phyloP scores from a whole-genome alignment of 495 filamentous ascomycete genomes.

The Paragyromitra xinjiangensis region DNA sequence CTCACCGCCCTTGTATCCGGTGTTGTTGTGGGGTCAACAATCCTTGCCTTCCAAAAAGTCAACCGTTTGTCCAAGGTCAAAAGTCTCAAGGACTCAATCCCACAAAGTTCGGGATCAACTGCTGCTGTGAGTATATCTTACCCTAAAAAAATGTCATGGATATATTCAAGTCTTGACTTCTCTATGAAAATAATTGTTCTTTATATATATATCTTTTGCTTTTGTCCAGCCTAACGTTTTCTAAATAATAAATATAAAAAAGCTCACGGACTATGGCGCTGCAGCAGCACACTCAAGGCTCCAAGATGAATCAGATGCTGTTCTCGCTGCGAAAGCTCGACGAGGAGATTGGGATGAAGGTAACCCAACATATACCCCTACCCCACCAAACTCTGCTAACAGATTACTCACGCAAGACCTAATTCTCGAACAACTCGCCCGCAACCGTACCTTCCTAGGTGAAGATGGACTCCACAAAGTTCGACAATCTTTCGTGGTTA shows the following conservation, averaged over 20 bases:
- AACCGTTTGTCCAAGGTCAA: slow-evolving; percentile 69
- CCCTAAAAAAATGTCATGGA: not conserved
- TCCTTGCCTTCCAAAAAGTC: slow-evolving; percentile 76
- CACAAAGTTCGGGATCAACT: slow-evolving; percentile 58
- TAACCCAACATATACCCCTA: slow-evolving; percentile 54
- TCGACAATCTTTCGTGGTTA: slow-evolving; percentile 80
- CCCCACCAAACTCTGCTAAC: not conserved
- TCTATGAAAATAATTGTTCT: not conserved
- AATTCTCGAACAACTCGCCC: slow-evolving; percentile 93
- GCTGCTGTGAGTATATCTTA: slow-evolving; percentile 54
- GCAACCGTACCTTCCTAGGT: slow-evolving; percentile 91
- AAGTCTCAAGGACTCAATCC: slow-evolving; percentile 78
- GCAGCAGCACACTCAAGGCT: slow-evolving; percentile 65
- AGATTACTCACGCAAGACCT: slow-evolving; percentile 66
- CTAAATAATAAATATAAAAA: slow-evolving; percentile 53
- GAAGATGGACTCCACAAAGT: slow-evolving; percentile 80
- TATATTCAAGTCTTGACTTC: not conserved
- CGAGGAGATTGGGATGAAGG: slow-evolving; percentile 92
- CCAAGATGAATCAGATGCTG: slow-evolving; percentile 76
- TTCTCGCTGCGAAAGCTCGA: slow-evolving; percentile 79
- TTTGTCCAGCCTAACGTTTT: slow-evolving; percentile 30
- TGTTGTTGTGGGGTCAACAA: slow-evolving; percentile 73
- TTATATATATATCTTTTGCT: not conserved
- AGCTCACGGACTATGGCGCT: slow-evolving; percentile 80
- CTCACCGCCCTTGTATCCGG: slow-evolving; percentile 80